Evolutionary conservation across 768 basidiomycete genomes (phyloP), one percentile per base, ranked within the genome.

Genomic region (Lentinula raphanica): DNA sequence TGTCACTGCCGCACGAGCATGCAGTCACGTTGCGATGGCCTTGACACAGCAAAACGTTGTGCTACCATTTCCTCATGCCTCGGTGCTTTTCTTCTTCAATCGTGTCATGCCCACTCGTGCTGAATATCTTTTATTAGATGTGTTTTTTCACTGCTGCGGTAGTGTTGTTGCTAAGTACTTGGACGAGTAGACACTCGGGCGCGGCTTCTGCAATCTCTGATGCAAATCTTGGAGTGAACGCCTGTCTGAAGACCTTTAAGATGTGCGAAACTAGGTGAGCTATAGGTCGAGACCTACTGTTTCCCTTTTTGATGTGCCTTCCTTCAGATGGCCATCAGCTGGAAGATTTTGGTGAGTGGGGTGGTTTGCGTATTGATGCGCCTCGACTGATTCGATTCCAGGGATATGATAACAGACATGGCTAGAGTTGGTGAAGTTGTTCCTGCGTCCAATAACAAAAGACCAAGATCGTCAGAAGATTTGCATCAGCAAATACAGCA

Each of bases 151-250:
- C 72, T 1, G 67, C 77, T 31, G 76, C 73, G 19, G 73, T 87
- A 27, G 78, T 90, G 2, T 73, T 89, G 5, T 71, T 90, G 40
- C 72, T 90, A 61, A 84, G 83, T 58, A 82, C 87, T 11, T 89
- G 82, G 87, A 84, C 77, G 58, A 82, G 78, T 21, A 80, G 76
- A 64, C 73, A 76, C 59, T 74, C 74, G 32, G 79, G 82, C 12
- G 63, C 74, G 28, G 69, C 71, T 1, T 74, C 75, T 2, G 79
- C 86, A 64, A 73, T 76, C 15, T 68, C 70, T 49, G 71, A 78
- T 51, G 83, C 87, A 49, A 76, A 87, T 69, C 73, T 76, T 39
- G 85, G 86, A 60, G 82, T 89, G 2, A 75, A 82, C 49, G 76
- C 76, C 53, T 88, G 84, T 65, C 73, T 87, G 67, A 70, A 81